Conservation (phyloP, 495 filamentous ascomycete genomes). For the Neurospora sp. region DNA sequence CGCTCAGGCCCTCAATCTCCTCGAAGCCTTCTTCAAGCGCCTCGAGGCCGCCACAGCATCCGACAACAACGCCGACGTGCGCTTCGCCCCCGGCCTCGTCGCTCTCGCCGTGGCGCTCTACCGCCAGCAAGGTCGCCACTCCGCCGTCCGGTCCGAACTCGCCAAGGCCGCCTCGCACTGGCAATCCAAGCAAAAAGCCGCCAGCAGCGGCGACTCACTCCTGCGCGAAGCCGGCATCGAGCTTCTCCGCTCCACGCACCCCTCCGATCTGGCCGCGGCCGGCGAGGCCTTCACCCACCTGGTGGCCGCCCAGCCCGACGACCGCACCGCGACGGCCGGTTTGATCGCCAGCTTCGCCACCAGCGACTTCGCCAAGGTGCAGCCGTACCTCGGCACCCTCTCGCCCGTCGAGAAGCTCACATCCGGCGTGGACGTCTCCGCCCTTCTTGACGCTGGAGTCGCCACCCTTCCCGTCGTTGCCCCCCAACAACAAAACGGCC, state of each 20-base stretch:
- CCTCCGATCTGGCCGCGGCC: constrained; percentile 55
- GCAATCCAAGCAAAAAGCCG: constrained; percentile 40
- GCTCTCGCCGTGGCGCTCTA: constrained; percentile 78
- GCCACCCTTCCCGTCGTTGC: constrained; percentile 41
- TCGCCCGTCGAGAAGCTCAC: constrained; percentile 57
- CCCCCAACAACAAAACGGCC: constrained; percentile 3
- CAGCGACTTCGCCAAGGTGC: constrained; percentile 48
- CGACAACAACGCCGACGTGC: constrained; percentile 49
- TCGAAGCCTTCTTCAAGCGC: constrained; percentile 63
- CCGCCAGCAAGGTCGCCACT: constrained; percentile 63
- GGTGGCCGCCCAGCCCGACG: constrained; percentile 48
- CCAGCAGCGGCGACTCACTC: constrained; percentile 41
- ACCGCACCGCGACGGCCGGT: constrained; percentile 62
- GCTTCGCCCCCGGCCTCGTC: constrained; percentile 78
- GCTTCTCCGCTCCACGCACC: constrained; percentile 62
- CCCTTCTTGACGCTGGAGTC: constrained; percentile 70
- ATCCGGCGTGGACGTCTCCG: constrained; percentile 52
- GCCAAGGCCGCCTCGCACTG: constrained; percentile 78
- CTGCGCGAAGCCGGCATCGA: constrained; percentile 70
- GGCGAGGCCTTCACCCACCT: constrained; percentile 65
- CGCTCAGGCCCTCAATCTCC: constrained; percentile 59
- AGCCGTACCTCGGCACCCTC: constrained; percentile 51
- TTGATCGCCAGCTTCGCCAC: constrained; percentile 75
- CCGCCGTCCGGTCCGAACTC: constrained; percentile 59
- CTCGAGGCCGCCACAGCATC: constrained; percentile 57